phyloP scores from a whole-genome alignment of 2,329 filamentous ascomycete genomes.

The Fusarium pininemorale region DNA sequence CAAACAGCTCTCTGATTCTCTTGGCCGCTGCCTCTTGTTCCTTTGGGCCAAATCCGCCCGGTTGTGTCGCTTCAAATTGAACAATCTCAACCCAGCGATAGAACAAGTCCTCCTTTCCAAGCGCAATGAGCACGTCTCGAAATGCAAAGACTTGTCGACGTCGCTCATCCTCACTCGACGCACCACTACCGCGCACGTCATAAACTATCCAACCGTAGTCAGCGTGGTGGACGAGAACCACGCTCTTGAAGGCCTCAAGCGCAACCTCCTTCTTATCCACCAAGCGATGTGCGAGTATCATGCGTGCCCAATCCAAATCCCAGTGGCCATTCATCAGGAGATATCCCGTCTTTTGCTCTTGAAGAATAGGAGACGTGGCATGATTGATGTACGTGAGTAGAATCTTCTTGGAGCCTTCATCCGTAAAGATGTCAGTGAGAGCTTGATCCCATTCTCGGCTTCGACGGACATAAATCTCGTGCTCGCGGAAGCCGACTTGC shows the following conservation, averaged over 20 bases:
- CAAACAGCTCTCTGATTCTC: conserved; percentile 80
- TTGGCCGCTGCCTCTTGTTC: conserved; percentile 76
- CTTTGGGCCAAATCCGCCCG: conserved; percentile 80
- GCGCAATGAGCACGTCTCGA: conserved; percentile 74
- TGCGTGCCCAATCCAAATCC: conserved; percentile 86
- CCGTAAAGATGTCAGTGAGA: conserved; percentile 64
- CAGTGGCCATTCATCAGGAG: conserved; percentile 85
- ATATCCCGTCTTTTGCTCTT: conserved; percentile 85
- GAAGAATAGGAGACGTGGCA: conserved; percentile 73
- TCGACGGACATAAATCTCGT: conserved; percentile 83
- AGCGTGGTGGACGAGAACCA: conserved; percentile 74
- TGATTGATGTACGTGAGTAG: conserved; percentile 70
- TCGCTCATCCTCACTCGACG: conserved; percentile 67
- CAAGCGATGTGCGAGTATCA: conserved; percentile 77
- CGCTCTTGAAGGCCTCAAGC: conserved; percentile 74
- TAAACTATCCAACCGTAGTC: conserved; percentile 72
- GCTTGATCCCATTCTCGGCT: conserved; percentile 76
- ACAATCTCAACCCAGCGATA: conserved; percentile 93
- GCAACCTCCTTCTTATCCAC: conserved; percentile 69
- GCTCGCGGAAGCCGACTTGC: conserved; percentile 76
- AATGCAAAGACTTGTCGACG: conserved; percentile 82
- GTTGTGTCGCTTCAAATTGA: conserved; percentile 83
- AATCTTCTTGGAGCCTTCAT: conserved; percentile 61
- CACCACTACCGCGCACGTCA: conserved; percentile 67
- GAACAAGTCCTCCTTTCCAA: conserved; percentile 90